Base-by-base conservation (phyloP, 2,329 filamentous ascomycete genomes). In the Macrophomina pseudophaseolina region DNA sequence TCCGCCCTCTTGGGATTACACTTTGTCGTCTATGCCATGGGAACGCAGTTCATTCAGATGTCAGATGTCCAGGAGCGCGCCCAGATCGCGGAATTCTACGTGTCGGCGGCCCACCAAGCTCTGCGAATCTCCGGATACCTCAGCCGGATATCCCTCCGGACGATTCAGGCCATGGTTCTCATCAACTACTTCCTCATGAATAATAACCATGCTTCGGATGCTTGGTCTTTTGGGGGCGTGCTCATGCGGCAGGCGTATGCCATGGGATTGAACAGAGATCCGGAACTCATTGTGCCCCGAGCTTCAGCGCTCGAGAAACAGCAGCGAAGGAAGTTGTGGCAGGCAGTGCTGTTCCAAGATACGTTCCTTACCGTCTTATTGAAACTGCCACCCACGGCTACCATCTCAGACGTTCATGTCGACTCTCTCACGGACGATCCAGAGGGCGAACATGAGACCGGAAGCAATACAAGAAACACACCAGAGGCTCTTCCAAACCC, bases 121-220 rank as follows among this genome's bases (percentile, higher is more conserved):
- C 79, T 94, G 51, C 86, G 91, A 2, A 86, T 93, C 73, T 90
- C 88, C 66, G 92, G 90, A 0, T 94, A 93, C 72, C 83, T 94
- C 3, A 93, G 91, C 75, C 88, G 87, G 52, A 90, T 91, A 1
- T 91, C 90, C 0, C 83, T 93, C 59, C 83, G 88, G 30, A 91
- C 90, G 1, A 87, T 94, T 38, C 90, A 93, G 76, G 88, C 91
- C 52, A 94, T 94, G 91, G 89, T 93, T 0, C 79, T 94, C n/a
- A 88, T 93, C 67, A 89, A 88, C 0, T 94, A 94, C 74, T 94
- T 94, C 71, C 82, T 94, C 42, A 93, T 94, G 81, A 94, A 94
- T 72, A 91, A 94, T 76, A 93, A 93, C 72, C 91, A 94, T 72
- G 91, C 91, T 4, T 91, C 90, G 0, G 91, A 94, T 74, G 91